These are phyloP conservation scores for Fraxinus dipetala DNA, from an alignment of 305 asterid genomes.

Conservation along the genomic window DNA sequence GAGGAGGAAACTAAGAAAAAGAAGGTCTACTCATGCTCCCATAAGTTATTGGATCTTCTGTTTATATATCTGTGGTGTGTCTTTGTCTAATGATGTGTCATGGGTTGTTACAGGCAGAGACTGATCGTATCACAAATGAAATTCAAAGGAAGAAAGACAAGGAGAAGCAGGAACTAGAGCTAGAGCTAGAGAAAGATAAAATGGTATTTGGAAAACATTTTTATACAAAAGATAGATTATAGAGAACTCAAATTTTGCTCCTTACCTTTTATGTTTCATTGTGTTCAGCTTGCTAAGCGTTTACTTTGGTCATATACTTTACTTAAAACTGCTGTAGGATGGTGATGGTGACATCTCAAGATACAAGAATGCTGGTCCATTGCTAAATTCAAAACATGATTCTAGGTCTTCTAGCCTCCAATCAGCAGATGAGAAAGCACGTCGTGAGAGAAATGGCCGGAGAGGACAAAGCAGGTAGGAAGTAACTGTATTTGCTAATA, in stretches of 20 bases:
- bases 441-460: slow-evolving; percentile 51
- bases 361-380: slow-evolving; percentile 38
- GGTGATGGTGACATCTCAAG: slow-evolving; percentile 48
- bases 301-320: slow-evolving; percentile 96
- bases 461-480: slow-evolving; percentile 59
- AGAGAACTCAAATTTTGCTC: slow-evolving; percentile 35
- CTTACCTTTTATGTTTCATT: slow-evolving; percentile 57
- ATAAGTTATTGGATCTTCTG: not conserved
- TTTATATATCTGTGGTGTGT: not conserved
- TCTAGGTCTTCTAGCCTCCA: slow-evolving; percentile 29
- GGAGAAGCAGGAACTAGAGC: slow-evolving; percentile 51
- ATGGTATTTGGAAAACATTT: slow-evolving; percentile 54
- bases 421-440: slow-evolving; percentile 47
- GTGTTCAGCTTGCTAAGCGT: slow-evolving; percentile 90
- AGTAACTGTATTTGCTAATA: slow-evolving; percentile 5
- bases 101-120: slow-evolving; percentile 64
- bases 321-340: slow-evolving; percentile 98
- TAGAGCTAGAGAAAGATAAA: slow-evolving; percentile 57
- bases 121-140: slow-evolving; percentile 73
- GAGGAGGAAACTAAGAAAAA: slow-evolving; percentile 86
- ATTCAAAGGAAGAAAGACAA: slow-evolving; percentile 73
- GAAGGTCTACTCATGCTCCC: slow-evolving; percentile 48
- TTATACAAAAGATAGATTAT: slow-evolving; percentile 51
- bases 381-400: slow-evolving; percentile 44
- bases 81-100: slow-evolving; percentile 2